Conservation (phyloP, 148 eudicot species). For the Amaranthus cruentus region DNA sequence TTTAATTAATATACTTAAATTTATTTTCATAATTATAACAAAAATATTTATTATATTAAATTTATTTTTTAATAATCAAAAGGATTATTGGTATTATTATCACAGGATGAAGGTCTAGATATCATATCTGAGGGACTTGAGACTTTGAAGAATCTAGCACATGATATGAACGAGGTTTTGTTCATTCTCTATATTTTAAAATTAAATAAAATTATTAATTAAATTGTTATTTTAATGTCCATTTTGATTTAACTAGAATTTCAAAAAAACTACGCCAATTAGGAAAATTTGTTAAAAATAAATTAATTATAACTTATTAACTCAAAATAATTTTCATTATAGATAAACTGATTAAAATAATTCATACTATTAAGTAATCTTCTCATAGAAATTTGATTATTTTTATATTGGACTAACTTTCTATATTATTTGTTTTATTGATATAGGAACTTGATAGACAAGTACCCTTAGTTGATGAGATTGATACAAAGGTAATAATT, state of each 20-base stretch:
- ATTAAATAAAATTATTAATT: not conserved
- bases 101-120: conserved; percentile 88
- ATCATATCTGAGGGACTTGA: conserved; percentile 87
- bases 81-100: not conserved
- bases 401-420: not conserved
- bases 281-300: too few relatives aligned
- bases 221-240: not conserved
- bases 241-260: not conserved
- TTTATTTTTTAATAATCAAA: not conserved
- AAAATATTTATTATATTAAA: too few relatives aligned
- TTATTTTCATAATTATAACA: too few relatives aligned
- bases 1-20: not conserved
- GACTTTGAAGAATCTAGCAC: conserved; percentile 83
- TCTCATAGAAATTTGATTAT: not conserved
- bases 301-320: too few relatives aligned
- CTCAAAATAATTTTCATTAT: too few relatives aligned
- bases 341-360: too few relatives aligned
- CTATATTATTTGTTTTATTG: not conserved
- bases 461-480: conserved; percentile 88
- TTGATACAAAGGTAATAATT: conserved; percentile 63
- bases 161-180: conserved; percentile 89
- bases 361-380: too few relatives aligned
- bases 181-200: not conserved
- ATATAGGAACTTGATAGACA: conserved; percentile 82
- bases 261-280: too few relatives aligned